Evolutionary conservation across 2,329 filamentous ascomycete species (phyloP), one percentile per base, ranked within the genome.

Genomic region (Alternaria sp.): DNA sequence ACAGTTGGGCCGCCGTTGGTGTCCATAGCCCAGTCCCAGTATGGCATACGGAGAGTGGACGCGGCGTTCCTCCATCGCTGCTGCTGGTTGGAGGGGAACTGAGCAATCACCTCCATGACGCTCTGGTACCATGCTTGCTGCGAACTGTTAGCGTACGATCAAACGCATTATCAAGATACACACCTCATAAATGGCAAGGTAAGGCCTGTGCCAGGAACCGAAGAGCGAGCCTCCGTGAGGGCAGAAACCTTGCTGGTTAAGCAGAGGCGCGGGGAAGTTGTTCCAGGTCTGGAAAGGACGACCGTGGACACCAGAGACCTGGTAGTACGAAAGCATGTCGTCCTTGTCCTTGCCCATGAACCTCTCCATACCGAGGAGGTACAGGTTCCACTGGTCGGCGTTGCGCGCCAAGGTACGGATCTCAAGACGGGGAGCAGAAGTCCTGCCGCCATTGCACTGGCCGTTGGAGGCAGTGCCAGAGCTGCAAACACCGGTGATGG

Each of bases 121-220:
- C 79, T 73, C 30, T 73, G 66, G 69, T 80, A 82, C 54, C 81
- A 76, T 11, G 79, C 75, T 79, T 85, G 83, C 81, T 83, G 67
- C 32, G 26, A 4, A 21, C n/a, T 57, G 58, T 64, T 11, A 59
- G 19, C 30, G 12, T 8, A 26, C 15, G 11, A 15, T 25, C 6
- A 13, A 17, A 4, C 17, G 15, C 6, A 6, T 11, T 17, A 11
- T 13, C 4, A 12, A 59, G 15, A 13, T 54, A 54, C 76, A 36
- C 72, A 86, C 86, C 82, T 91, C 85, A 66, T 82, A 88, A 10
- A 90, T 79, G 10, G 87, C 83, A 59, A 96, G 83, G 78, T 95
- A 96, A 1, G 92, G 91, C 54, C 93, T 87, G 83, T 97, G 93
- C 93, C 93, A 96, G 43, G 89, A 86, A 43, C 90, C 88, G 76